Conservation (phyloP, 83 land plant genomes). For the Picea engelmannii region DNA sequence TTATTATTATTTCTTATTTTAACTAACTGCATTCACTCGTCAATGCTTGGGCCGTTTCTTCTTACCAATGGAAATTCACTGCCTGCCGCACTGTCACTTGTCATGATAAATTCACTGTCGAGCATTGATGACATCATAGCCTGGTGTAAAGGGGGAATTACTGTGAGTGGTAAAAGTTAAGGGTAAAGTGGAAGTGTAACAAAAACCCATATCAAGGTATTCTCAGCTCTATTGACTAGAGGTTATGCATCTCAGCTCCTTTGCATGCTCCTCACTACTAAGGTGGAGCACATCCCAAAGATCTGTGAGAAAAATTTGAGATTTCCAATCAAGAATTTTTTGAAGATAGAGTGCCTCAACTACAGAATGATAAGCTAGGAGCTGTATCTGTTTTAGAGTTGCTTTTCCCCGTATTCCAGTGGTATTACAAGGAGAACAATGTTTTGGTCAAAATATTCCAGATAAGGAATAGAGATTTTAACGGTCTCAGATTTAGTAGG, state of each 20-base stretch:
- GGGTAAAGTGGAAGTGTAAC: too few species aligned
- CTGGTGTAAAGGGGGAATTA: too few species aligned
- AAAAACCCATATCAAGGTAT: too few species aligned
- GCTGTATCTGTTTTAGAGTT: neutral
- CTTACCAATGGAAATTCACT: too few species aligned
- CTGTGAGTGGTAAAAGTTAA: too few species aligned
- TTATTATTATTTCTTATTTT: too few species aligned
- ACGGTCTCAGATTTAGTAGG: neutral
- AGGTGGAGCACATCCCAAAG: slow-evolving; percentile 1
- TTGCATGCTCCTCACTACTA: slow-evolving; percentile 7
- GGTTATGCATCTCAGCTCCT: neutral
- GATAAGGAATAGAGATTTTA: neutral
- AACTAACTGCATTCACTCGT: too few species aligned
- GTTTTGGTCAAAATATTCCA: neutral
- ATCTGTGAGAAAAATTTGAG: neutral
- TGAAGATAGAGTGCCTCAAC: slow-evolving; percentile 11
- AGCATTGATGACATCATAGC: too few species aligned
- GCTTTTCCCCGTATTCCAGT: neutral
- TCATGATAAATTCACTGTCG: too few species aligned
- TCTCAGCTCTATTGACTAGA: neutral
- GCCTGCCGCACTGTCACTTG: too few species aligned
- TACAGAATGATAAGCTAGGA: slow-evolving; percentile 7
- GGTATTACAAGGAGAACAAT: neutral
- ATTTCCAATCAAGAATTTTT: neutral
- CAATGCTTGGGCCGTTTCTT: too few species aligned